Evolutionary conservation across 371 early-diverging fungal genomes (phyloP), one percentile per base, ranked within the genome.

Genomic region (Phascolomyces articulosus): DNA sequence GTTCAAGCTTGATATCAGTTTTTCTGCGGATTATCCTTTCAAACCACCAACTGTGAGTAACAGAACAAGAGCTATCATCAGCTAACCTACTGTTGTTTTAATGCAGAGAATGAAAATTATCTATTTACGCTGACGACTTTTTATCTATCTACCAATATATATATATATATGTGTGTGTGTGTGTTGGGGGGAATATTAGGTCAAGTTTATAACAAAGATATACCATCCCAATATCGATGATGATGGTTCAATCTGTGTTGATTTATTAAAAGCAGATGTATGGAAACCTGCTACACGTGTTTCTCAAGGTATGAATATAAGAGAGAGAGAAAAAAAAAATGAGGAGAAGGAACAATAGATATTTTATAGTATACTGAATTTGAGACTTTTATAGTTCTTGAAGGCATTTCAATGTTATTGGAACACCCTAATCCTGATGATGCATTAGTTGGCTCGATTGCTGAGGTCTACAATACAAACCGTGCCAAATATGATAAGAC

Each of bases 171-270:
- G 3, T 31, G 10, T 31, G 3, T 31, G 10, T 31, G 3, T 34
- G 11, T 34, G 6, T 0, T 34, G 8, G 44, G 41, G 4, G 8
- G 44, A 2, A 44, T 7, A n/a, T 7, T 55, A 90, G 89, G 82
- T 97, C 70, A 91, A 90, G 63, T 95, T 98, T 70, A 67, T 70
- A 29, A 96, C 96, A 38, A 91, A 90, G 71, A 86, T 95, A 34
- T 96, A 95, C 82, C 98, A 98, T 72, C 96, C 96, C 31, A 98
- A 98, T 73, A 90, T 98, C 55, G 94, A 95, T 69, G 91, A 92
- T 55, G 90, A 92, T 61, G 95, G 95, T 0, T 80, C 91, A 7
- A 91, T 90, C 60, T 90, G 90, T 65, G 78, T 93, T 38, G 91
- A 91, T 56, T 73, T 95, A 49, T 75, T 97, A 47, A 95, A 96